Conservation (phyloP, 768 basidiomycete species). For the Chlorophyllum brunneum region DNA sequence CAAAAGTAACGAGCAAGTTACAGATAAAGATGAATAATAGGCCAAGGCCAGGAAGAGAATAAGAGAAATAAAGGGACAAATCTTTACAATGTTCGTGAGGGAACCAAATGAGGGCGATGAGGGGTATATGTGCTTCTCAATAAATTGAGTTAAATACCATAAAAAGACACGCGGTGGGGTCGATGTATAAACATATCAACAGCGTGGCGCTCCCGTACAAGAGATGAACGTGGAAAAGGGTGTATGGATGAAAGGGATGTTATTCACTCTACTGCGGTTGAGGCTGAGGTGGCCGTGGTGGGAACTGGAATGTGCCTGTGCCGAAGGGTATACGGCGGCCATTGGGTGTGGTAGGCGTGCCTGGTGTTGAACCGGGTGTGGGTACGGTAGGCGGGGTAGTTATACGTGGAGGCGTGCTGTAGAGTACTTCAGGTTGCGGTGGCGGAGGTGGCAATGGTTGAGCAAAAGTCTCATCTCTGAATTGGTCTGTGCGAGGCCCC, state of each 20-base stretch:
- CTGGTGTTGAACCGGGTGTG: neutral
- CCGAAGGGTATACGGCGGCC: constrained; percentile 13
- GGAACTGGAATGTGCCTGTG: constrained; percentile 12
- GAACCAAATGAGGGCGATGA: neutral
- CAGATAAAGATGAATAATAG: neutral
- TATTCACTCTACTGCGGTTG: neutral
- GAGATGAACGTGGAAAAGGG: constrained; percentile 48
- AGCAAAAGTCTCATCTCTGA: neutral
- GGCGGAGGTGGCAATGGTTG: neutral
- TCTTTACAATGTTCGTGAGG: neutral
- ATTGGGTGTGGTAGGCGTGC: constrained; percentile 10
- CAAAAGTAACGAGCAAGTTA: neutral
- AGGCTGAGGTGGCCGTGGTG: neutral
- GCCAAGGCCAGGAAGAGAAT: neutral
- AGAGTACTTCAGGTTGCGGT: constrained; percentile 7
- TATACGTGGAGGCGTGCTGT: constrained; percentile 3
- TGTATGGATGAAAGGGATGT: constrained; percentile 64
- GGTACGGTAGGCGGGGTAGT: neutral
- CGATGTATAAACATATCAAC: constrained; percentile 3
- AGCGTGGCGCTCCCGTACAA: neutral
- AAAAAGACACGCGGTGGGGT: neutral
- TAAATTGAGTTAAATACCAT: constrained; percentile 4
- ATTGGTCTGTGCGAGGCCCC: neutral
- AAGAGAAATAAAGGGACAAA: neutral
- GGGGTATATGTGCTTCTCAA: constrained; percentile 3